These are phyloP conservation scores for Collybia nuda DNA, from an alignment of 768 basidiomycete genomes.

Conservation along the genomic window DNA sequence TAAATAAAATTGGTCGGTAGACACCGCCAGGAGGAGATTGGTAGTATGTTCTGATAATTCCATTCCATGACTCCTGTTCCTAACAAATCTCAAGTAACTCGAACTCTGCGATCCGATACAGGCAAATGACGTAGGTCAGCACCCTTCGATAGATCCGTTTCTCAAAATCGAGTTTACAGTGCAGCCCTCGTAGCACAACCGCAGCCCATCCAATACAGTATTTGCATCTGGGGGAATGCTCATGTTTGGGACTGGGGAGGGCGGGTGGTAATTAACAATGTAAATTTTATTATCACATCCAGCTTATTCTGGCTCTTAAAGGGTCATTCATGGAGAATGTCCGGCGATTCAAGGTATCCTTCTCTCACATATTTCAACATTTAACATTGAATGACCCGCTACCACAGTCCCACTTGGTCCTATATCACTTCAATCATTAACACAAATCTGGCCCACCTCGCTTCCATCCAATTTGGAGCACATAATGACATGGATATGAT, in stretches of 20 bases:
- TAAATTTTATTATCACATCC: background rate
- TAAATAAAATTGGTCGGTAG: slow-evolving; percentile 13
- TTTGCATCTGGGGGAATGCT: slow-evolving; percentile 57
- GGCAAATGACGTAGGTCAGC: slow-evolving; percentile 48
- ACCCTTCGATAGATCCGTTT: background rate
- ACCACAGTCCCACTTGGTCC: slow-evolving; percentile 41
- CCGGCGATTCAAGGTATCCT: slow-evolving; percentile 41
- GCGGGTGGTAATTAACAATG: slow-evolving; percentile 36
- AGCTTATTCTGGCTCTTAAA: slow-evolving; percentile 9
- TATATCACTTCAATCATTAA: slow-evolving; percentile 47
- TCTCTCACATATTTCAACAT: background rate
- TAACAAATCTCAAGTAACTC: slow-evolving; percentile 39
- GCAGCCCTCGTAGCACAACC: slow-evolving; percentile 43
- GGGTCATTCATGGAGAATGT: slow-evolving; percentile 58
- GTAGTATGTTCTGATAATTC: slow-evolving; percentile 37
- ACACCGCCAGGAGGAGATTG: slow-evolving; percentile 39
- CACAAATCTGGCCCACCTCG: slow-evolving; percentile 40
- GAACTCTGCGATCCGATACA: slow-evolving; percentile 56
- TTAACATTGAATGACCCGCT: background rate
- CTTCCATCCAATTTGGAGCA: slow-evolving; percentile 41
- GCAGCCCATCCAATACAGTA: slow-evolving; percentile 45
- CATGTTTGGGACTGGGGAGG: slow-evolving; percentile 62
- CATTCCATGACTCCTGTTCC: background rate
- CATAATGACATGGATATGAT: slow-evolving; percentile 66
- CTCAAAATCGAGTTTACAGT: slow-evolving; percentile 17